These are phyloP conservation scores for Coemansia sp. DNA, from an alignment of 192 early-diverging fungal species.

Conservation along the genomic window DNA sequence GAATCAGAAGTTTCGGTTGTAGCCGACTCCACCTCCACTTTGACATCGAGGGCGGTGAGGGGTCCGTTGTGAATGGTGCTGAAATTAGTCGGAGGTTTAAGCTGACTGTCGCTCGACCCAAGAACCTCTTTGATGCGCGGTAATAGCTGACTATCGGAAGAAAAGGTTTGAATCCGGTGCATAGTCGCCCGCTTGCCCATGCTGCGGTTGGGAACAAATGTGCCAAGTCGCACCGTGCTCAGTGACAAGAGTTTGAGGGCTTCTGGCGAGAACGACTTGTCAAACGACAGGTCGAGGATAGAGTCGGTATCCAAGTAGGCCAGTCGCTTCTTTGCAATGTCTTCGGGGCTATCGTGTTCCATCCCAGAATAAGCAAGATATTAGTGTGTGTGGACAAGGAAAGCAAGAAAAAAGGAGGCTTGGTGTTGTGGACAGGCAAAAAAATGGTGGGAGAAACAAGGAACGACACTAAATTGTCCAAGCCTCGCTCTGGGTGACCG, in stretches of 20 bases:
- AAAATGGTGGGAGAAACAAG: not conserved
- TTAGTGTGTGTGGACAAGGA: not conserved
- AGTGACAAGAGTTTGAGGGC: not conserved
- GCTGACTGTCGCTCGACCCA: slow-evolving; percentile 44
- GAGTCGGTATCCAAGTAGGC: slow-evolving; percentile 34
- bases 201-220: slow-evolving; percentile 3
- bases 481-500: not conserved
- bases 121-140: slow-evolving; percentile 32
- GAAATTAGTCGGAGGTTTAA: not conserved
- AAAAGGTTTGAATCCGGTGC: slow-evolving; percentile 4
- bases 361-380: not conserved
- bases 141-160: slow-evolving; percentile 27
- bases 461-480: not conserved
- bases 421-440: not conserved
- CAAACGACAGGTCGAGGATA: slow-evolving; percentile 37
- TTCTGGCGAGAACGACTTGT: slow-evolving; percentile 17
- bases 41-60: not conserved
- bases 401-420: not conserved
- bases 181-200: slow-evolving; percentile 1
- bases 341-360: slow-evolving; percentile 1
- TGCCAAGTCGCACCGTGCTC: not conserved
- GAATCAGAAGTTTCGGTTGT: not conserved
- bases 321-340: slow-evolving; percentile 16
- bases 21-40: not conserved
- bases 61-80: not conserved